Evolutionary conservation across 176 grass and related monocot species (phyloP).

Genomic region (Guadua angustifolia): DNA sequence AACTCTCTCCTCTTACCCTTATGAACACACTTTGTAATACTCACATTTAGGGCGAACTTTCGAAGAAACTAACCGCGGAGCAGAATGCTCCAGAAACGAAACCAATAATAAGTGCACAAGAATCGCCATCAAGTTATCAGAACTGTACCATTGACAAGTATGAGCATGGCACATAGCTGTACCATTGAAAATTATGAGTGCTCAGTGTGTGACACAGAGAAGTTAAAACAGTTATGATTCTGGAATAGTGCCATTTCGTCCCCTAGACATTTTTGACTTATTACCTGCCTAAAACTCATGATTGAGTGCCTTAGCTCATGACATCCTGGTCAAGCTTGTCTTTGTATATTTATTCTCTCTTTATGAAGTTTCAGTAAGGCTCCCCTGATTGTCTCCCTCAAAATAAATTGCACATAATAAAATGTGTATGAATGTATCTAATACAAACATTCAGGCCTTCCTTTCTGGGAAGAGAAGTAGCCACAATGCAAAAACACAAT

Average conservation of each 20-base stretch:
- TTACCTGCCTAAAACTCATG: not conserved
- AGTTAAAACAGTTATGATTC: not conserved
- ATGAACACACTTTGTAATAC: not conserved
- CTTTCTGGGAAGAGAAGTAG: constrained; percentile 33
- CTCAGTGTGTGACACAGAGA: not conserved
- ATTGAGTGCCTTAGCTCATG: not conserved
- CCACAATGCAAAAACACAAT: not conserved
- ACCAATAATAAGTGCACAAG: not conserved
- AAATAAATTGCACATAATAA: not conserved
- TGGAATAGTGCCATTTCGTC: not conserved
- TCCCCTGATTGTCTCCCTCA: not conserved
- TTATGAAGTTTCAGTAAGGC: constrained; percentile 5
- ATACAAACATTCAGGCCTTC: not conserved
- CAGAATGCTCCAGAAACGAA: constrained; percentile 17
- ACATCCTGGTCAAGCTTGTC: not conserved
- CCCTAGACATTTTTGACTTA: not conserved
- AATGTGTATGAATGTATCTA: not conserved
- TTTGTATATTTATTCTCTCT: not conserved
- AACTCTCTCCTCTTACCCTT: not conserved
- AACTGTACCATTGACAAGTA: not conserved
- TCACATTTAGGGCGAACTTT: not conserved
- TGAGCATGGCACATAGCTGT: not conserved
- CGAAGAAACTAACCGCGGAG: not conserved
- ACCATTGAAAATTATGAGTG: not conserved
- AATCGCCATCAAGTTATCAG: not conserved